Evolutionary conservation across 768 basidiomycete genomes (phyloP), one percentile per base, ranked within the genome.

Genomic region (Termitomyces sp.): DNA sequence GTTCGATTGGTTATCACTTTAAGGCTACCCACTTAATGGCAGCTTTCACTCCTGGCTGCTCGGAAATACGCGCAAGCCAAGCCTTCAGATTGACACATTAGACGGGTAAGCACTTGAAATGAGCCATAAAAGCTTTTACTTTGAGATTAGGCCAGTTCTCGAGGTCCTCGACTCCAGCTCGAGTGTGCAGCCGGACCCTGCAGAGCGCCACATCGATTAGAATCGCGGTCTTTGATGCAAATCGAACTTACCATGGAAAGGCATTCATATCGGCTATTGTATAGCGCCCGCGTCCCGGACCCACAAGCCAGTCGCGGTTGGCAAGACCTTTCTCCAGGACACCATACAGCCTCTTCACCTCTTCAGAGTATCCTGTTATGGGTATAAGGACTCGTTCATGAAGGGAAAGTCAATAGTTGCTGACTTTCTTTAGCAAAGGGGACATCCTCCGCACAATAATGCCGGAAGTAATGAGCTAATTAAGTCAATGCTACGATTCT

Each of bases 271-370:
- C 90, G 2, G 89, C 92, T 47, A 94, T 70, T 39, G 77, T 83
- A 66, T 80, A 82, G 62, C 81, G 85, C 21, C 88, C 90, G 57
- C 76, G 74, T 1, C 82, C 87, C 3, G 85, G 72, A 19, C 94
- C 93, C n/a, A 81, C 91, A 14, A 96, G 82, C 67, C 79, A 95
- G 40, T 94, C 90, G 10, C 89, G 81, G 44, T 77, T 80, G 40
- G 76, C 68, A 14, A 95, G 79, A 14, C 89, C 83, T 48, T 83
- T 81, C 63, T 95, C 84, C 49, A 95, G 79, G 2, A 95, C 94
- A 25, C 81, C 74, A 66, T 88, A 94, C 23, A 95, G 78, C 32
- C 94, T 83, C 61, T 83, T 84, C 3, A 89, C 89, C 77, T 96
- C 94, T 25, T 90, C 83, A 14, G 74, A 57, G 70, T 90, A 95